phyloP scores from a whole-genome alignment of 2,329 filamentous ascomycete genomes.

The Fusarium redolens region DNA sequence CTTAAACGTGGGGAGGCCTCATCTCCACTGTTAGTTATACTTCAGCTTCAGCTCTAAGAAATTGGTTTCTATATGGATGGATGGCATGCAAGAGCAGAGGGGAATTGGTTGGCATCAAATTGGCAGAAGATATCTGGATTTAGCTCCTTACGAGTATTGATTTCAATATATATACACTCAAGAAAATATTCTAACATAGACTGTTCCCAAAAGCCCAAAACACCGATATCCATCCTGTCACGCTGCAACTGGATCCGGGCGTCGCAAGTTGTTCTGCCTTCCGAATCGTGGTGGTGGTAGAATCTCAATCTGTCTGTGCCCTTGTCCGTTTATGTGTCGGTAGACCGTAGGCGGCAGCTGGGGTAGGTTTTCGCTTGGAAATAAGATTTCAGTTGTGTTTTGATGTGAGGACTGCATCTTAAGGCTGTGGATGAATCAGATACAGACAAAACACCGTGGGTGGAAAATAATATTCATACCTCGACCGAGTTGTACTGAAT shows the following conservation, averaged over 20 bases:
- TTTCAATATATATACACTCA: too few species aligned
- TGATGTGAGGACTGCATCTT: too few species aligned
- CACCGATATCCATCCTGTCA: not conserved
- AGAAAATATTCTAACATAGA: too few species aligned
- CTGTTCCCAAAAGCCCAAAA: not conserved
- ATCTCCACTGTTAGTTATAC: not conserved
- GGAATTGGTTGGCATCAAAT: too few species aligned
- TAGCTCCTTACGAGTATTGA: too few species aligned
- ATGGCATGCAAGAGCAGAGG: too few species aligned
- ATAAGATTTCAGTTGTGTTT: fast-evolving
- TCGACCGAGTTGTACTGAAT: fast-evolving
- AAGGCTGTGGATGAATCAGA: not conserved
- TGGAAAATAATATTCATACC: not conserved
- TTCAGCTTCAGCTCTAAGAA: not conserved
- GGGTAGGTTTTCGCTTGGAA: not conserved
- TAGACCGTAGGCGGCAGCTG: not conserved
- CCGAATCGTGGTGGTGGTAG: not conserved
- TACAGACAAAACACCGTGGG: too few species aligned
- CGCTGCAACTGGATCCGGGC: not conserved
- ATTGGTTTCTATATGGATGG: too few species aligned
- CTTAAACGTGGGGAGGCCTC: not conserved
- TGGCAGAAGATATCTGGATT: too few species aligned
- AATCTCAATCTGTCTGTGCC: not conserved
- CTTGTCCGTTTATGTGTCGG: too few species aligned
- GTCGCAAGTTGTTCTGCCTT: too few species aligned